These are phyloP conservation scores for Xylaria sp. DNA, from an alignment of 2,329 filamentous ascomycete species.

Conservation along the genomic window DNA sequence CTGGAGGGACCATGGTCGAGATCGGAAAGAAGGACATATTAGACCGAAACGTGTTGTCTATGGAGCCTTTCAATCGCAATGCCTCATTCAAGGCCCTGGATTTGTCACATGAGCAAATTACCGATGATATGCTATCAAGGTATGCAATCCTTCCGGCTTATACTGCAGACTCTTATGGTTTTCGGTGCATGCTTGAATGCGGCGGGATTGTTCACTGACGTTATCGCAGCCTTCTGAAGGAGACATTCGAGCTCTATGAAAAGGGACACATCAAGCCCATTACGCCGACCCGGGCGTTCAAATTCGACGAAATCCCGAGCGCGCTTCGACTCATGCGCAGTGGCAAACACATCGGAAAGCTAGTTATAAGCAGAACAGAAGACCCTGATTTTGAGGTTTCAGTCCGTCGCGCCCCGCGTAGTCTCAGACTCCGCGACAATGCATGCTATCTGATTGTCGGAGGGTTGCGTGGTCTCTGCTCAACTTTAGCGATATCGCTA, in stretches of 20 bases:
- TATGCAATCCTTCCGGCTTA: background rate
- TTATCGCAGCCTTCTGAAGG: background rate
- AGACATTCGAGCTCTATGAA: slow-evolving; percentile 4
- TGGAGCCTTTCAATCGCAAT: slow-evolving; percentile 32
- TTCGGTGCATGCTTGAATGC: background rate
- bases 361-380: slow-evolving; percentile 47
- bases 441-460: slow-evolving; percentile 53
- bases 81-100: slow-evolving; percentile 26
- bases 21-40: slow-evolving; percentile 35
- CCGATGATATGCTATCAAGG: slow-evolving; percentile 6
- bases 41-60: slow-evolving; percentile 22
- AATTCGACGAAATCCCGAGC: slow-evolving; percentile 3
- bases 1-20: slow-evolving; percentile 20
- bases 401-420: slow-evolving; percentile 34
- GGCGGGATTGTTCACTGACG: background rate
- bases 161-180: background rate
- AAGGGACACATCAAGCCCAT: slow-evolving; percentile 10
- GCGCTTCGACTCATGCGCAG: slow-evolving; percentile 11
- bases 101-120: slow-evolving; percentile 19
- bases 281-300: background rate
- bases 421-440: slow-evolving; percentile 41
- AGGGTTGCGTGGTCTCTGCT: slow-evolving; percentile 53
- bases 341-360: slow-evolving; percentile 51
- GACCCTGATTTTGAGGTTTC: slow-evolving; percentile 41
- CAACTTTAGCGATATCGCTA: slow-evolving; percentile 49